Conservation (phyloP, 2,329 filamentous ascomycete species). For the Geosmithia flava region DNA sequence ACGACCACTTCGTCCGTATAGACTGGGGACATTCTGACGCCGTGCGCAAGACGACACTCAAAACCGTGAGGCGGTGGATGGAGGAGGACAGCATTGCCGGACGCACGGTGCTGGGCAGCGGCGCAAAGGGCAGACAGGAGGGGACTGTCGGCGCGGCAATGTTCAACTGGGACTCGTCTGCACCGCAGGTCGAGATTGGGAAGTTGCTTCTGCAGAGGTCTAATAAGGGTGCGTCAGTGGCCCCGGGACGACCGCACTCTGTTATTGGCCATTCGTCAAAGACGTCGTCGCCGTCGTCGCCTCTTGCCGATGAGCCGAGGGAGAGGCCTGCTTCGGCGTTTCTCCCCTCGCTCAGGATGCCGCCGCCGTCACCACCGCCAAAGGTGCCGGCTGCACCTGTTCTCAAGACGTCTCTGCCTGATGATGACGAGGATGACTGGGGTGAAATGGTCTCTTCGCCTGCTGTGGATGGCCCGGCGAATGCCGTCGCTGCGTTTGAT, state of each 20-base stretch:
- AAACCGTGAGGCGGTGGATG: conserved; percentile 53
- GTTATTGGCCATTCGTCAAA: background rate
- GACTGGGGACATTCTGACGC: conserved; percentile 39
- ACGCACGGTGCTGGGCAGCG: conserved; percentile 23
- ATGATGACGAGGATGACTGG: conserved; percentile 42
- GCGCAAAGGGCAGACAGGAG: conserved; percentile 6
- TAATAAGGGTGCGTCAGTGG: background rate
- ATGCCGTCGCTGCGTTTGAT: background rate
- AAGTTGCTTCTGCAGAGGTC: conserved; percentile 14
- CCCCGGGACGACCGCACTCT: background rate
- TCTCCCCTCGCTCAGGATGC: too few relatives aligned
- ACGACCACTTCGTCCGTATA: conserved; percentile 47
- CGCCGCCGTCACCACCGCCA: background rate
- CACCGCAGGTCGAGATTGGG: conserved; percentile 34
- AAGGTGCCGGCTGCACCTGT: background rate
- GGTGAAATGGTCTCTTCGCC: conserved; percentile 42
- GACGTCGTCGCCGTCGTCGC: background rate
- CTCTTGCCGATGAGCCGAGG: background rate
- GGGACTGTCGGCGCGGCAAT: conserved; percentile 31
- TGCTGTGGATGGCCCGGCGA: conserved; percentile 1
- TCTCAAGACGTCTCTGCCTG: conserved; percentile 2
- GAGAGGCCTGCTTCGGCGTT: background rate
- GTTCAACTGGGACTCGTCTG: conserved; percentile 50
- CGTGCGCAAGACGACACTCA: conserved; percentile 39
- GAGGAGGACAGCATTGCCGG: conserved; percentile 49